Evolutionary conservation across 441 rosid species (phyloP), one percentile per base, ranked within the genome.

Genomic region (Pelargonium myrrhifolium): DNA sequence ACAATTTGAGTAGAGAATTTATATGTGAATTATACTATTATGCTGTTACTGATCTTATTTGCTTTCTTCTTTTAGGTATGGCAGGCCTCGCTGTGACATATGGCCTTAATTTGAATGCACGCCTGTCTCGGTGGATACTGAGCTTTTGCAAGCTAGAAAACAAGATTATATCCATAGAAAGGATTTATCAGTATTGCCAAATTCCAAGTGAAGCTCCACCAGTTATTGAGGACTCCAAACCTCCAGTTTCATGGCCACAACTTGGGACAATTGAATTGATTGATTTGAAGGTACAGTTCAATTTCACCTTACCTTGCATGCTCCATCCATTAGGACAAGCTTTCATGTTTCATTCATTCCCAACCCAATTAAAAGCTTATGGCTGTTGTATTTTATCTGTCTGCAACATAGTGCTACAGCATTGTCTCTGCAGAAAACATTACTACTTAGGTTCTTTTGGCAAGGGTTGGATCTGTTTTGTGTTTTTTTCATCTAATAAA

Each of bases 41-140:
- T 70, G 61, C 12, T 69, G 65, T 63, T 64, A 26, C 68, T 69
- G 18, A 78, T 61, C 51, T 26, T 65, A 22, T 37, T 68, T 75
- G 72, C 62, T 71, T 72, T 62, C 78, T 76, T 64, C 56, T 17
- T 71, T 72, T 77, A 95, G 99, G 98, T 77, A 95, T 95, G 99
- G 99, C 99, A 8, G 99, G 99, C 74, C 98, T 95, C 72, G 99
- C 99, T 51, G 98, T 95, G 74, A 95, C 99, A 14, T 95, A 95
- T 70, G 99, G 99, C 64, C 98, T 95, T 68, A 95, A 95, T 81
- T 82, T 95, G 74, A 95, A 95, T 65, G 97, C 97, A 65, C 97
- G 99, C 45, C 78, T 95, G 35, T 95, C 99, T 28, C 79, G 98
- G 71, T 95, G 99, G 99, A 92, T 95, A 72, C 99, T 95, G 61